Evolutionary conservation across 345 rosid species (phyloP), one percentile per base, ranked within the genome.

Genomic region (Salix udensis): DNA sequence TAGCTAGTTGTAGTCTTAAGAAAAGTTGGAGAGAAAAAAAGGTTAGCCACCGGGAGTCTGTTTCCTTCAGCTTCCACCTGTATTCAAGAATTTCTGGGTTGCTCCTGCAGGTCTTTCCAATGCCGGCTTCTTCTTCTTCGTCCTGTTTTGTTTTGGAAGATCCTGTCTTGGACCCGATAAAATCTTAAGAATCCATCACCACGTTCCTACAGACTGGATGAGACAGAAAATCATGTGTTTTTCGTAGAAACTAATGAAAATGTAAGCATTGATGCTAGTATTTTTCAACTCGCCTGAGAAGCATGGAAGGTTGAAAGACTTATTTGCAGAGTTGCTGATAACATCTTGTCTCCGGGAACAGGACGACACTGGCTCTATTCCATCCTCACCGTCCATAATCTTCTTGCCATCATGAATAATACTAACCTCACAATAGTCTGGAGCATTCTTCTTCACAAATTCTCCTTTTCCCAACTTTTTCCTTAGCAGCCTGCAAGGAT

Each of bases 381-480:
- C 42, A 48, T 74, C 58, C 68, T 79, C 48, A 40, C 39, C 61
- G 6, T 71, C 85, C n/a, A 12, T 4, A 40, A 82, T 72, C 71
- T 82, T 82, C 81, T 80, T 78, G 14, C 89, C 89, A 7, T 85
- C 71, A 67, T 72, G 77, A 69, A 87, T 88, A 48, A 88, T 70
- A 16, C 80, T 82, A 9, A 87, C 89, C 70, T 86, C 81, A 60
- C 92, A 88, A 42, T 70, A 87, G 0, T 85, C 89, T 3, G 94
- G 92, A 16, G 92, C 89, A 80, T 86, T 82, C 79, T 81, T 82
- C 84, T 74, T 82, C 36, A 90, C 79, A 64, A 74, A 75, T 78
- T 90, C 85, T 72, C 82, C 92, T 68, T 81, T 86, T 2, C 81
- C 71, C 70, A 61, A 24, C 64, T 78, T 90, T 73, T 79, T 84